These are phyloP conservation scores for Silene conica DNA, from an alignment of 148 eudicot genomes.

Conservation along the genomic window DNA sequence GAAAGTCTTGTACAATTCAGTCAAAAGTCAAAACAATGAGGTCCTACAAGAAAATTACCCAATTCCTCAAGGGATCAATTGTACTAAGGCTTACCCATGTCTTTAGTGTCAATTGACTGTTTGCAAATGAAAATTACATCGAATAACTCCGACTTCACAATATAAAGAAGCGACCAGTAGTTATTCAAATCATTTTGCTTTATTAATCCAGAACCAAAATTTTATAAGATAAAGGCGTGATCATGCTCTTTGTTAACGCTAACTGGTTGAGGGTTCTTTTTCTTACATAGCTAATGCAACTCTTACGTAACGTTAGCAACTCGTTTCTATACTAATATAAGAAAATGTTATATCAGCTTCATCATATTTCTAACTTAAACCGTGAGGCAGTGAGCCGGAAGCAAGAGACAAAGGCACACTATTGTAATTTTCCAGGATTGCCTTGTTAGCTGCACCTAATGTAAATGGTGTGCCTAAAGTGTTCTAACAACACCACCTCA, in stretches of 20 bases:
- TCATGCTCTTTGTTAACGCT: background rate
- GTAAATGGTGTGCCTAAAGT: background rate
- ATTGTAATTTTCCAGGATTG: background rate
- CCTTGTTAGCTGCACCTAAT: background rate
- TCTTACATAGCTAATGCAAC: background rate
- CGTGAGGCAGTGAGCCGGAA: background rate
- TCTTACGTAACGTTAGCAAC: background rate
- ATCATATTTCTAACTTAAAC: background rate
- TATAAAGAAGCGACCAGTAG: background rate
- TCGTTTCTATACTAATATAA: constrained; percentile 1
- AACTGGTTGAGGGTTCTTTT: background rate
- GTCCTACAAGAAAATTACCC: background rate
- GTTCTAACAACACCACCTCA: background rate
- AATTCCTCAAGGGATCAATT: background rate
- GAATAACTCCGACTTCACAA: background rate
- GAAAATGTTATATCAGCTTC: background rate
- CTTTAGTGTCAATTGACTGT: background rate
- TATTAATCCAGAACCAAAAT: background rate
- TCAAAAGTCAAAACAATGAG: background rate
- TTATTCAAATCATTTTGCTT: background rate
- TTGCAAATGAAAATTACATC: background rate
- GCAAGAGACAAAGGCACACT: background rate
- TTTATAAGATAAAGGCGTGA: background rate
- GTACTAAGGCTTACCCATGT: background rate
- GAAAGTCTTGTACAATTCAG: background rate